Conservation (phyloP, 331 rosid species). For the Pyracantha coccinea region DNA sequence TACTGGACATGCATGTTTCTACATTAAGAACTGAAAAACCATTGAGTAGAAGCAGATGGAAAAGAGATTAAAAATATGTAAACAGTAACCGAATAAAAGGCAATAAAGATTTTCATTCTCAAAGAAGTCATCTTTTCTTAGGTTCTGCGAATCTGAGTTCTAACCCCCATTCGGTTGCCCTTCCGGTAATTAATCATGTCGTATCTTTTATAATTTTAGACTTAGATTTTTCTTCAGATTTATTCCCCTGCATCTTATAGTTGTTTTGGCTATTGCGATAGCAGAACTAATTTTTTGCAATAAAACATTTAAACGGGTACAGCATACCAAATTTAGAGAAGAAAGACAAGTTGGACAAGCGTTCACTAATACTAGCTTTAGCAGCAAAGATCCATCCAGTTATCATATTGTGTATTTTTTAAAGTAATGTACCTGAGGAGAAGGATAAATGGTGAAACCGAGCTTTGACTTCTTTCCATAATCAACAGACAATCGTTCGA, state of each 20-base stretch:
- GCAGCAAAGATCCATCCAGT: background rate
- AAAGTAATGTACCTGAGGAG: slow-evolving; percentile 53
- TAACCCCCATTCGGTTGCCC: background rate
- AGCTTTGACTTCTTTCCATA: slow-evolving; percentile 66
- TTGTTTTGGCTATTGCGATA: background rate
- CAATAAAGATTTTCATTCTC: background rate
- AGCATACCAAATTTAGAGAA: background rate
- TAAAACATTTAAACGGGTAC: background rate
- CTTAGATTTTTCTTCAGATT: background rate
- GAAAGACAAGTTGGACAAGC: background rate
- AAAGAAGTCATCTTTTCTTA: background rate
- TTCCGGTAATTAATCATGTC: background rate
- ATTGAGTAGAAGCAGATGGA: background rate
- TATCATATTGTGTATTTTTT: background rate
- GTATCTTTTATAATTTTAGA: background rate
- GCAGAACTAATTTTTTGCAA: background rate
- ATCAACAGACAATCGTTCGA: slow-evolving; percentile 55
- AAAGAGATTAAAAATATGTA: background rate
- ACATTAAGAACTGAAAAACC: background rate
- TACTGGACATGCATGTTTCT: background rate
- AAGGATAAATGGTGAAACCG: slow-evolving; percentile 64
- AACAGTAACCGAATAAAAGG: background rate
- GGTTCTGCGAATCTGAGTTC: background rate
- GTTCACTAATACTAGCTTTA: background rate
- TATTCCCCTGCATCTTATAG: background rate